Conservation (phyloP, 2,329 filamentous ascomycete species). For the Pseudogymnoascus pannorum region DNA sequence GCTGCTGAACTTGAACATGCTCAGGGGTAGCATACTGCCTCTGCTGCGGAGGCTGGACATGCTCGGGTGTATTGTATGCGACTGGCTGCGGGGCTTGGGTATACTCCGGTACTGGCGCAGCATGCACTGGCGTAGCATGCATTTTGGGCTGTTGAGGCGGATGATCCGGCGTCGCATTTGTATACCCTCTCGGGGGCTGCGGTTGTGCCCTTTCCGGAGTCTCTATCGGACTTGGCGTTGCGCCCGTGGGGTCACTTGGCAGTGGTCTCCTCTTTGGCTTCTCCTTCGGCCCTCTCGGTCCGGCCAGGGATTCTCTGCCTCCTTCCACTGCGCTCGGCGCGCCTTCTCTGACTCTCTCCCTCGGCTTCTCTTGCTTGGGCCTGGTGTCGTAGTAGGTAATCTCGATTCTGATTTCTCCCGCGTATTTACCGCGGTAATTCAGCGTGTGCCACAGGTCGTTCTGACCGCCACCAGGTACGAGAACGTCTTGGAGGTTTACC, state of each 20-base stretch:
- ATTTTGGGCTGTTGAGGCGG: background rate
- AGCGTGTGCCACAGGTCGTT: conserved; percentile 87
- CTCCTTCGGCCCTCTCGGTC: conserved; percentile 39
- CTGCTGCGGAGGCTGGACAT: conserved; percentile 19
- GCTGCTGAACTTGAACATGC: conserved; percentile 33
- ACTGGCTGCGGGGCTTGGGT: background rate
- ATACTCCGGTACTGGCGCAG: background rate
- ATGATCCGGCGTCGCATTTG: background rate
- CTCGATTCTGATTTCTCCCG: conserved; percentile 88
- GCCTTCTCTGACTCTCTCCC: conserved; percentile 39
- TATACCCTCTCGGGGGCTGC: background rate
- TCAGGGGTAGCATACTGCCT: conserved; percentile 33
- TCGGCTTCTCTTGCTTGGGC: conserved; percentile 68
- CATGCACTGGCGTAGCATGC: background rate
- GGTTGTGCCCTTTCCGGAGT: background rate
- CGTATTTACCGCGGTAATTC: conserved; percentile 87
- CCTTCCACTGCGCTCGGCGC: conserved; percentile 27
- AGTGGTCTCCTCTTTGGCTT: conserved; percentile 75
- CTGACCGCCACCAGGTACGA: conserved; percentile 83
- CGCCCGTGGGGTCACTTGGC: conserved; percentile 64
- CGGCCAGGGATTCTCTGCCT: conserved; percentile 30
- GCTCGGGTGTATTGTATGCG: background rate
- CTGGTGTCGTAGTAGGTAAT: conserved; percentile 92
- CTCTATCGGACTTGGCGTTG: conserved; percentile 33
- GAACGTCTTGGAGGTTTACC: conserved; percentile 73